phyloP scores from a whole-genome alignment of 2,329 filamentous ascomycete genomes.

The Ceratocystis diversiconidia region DNA sequence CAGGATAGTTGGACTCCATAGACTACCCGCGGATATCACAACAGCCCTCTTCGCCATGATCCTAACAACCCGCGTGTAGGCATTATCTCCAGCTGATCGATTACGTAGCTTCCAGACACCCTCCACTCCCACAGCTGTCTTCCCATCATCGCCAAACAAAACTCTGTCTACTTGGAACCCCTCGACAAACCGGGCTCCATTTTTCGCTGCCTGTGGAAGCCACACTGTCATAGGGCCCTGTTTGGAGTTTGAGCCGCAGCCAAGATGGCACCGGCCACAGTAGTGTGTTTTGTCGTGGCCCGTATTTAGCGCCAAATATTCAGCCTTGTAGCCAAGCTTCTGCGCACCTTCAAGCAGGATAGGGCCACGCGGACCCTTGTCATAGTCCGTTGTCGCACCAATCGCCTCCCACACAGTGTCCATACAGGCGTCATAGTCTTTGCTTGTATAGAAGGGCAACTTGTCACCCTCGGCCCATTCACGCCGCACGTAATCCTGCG shows the following conservation, averaged over 20 bases:
- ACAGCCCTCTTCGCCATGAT: constrained; percentile 72
- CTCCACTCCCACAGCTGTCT: constrained; percentile 52
- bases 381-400: constrained; percentile 52
- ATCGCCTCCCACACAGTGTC: constrained; percentile 68
- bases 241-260: constrained; percentile 56
- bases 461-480: constrained; percentile 61
- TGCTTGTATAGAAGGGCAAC: constrained; percentile 58
- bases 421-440: constrained; percentile 61
- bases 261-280: constrained; percentile 51
- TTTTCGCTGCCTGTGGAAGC: constrained; percentile 62
- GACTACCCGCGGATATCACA: constrained; percentile 52
- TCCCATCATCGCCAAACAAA: constrained; percentile 44
- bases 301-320: constrained; percentile 64
- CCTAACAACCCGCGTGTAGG: constrained; percentile 41
- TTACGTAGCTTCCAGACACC: constrained; percentile 30
- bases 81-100: background rate
- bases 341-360: constrained; percentile 60
- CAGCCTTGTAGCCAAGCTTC: constrained; percentile 58
- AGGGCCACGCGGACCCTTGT: constrained; percentile 60
- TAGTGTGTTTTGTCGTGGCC: constrained; percentile 53
- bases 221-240: constrained; percentile 64
- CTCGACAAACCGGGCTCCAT: constrained; percentile 71
- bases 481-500: constrained; percentile 59
- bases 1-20: constrained; percentile 65
- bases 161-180: constrained; percentile 61